Base-by-base conservation (phyloP, 129 eudicot species). In the Ambrosia artemisiifolia region DNA sequence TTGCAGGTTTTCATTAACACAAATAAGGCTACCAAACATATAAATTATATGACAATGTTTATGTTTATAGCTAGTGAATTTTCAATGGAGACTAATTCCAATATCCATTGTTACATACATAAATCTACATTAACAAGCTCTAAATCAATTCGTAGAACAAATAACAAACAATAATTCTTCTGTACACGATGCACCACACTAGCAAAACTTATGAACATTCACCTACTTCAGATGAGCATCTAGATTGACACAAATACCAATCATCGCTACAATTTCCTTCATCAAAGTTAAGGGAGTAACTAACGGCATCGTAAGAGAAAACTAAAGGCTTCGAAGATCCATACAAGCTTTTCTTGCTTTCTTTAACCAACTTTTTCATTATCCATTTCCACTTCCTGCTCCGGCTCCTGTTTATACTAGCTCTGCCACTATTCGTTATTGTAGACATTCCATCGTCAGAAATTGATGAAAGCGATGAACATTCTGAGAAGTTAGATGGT, bases 221-320 rank as follows among this genome's bases (percentile, higher is more conserved):
- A 40, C 47, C 42, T 30, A 16, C 7, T 3, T 36, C 3, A 55
- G 28, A 42, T 30, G 53, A 54, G 13, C 24, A 63, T 73, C 71
- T 24, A 63, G 53, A 74, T 34, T 24, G 30, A 49, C 30, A 65
- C 14, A 24, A 9, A 42, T 16, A 53, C 10, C 17, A 24, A 38
- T 54, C 79, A 53, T 66, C 63, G 20, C 12, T 5, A 49, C 79
- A 76, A 66, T 57, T 66, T 38, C 97, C 97, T 3, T 91, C 95
- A 35, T 91, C 97, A 35, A 88, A 91, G 63, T 91, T 88, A 49
- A 83, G 92, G 1, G 97, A 68, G 36, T 91, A 91, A 79, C 97
- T 91, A 40, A 78, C 78, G 3, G 82, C 90, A 35, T 91, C 97
- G 36, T 91, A 91, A 7, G 63, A 80, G 64, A 83, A 88, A 10